Evolutionary conservation across 2,329 filamentous ascomycete genomes (phyloP).

Genomic region (Leptodontidium sp.): DNA sequence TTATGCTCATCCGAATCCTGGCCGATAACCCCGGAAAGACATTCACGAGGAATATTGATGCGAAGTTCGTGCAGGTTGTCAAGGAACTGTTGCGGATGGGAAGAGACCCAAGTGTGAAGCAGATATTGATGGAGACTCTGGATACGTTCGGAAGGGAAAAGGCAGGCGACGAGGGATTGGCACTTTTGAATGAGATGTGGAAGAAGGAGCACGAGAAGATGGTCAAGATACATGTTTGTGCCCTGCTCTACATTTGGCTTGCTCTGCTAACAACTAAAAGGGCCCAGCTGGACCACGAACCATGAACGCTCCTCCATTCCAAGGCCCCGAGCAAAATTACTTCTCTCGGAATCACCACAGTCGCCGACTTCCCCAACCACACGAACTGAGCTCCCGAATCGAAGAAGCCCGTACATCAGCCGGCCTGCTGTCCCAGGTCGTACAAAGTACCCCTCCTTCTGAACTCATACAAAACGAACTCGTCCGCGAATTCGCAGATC

Average conservation of each 20-base stretch:
- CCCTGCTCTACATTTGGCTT: neutral
- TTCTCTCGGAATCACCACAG: conserved; percentile 61
- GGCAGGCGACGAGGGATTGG: conserved; percentile 75
- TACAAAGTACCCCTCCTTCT: conserved; percentile 80
- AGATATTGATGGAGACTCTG: conserved; percentile 87
- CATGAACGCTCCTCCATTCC: conserved; percentile 54
- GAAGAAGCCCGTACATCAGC: conserved; percentile 92
- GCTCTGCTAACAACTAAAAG: conserved; percentile 32
- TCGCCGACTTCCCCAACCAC: conserved; percentile 66
- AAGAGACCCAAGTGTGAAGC: conserved; percentile 78
- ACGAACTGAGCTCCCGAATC: conserved; percentile 82
- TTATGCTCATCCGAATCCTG: conserved; percentile 94
- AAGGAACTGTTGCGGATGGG: conserved; percentile 78
- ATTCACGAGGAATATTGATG: conserved; percentile 91
- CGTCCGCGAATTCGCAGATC: conserved; percentile 88
- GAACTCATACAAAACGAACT: conserved; percentile 87
- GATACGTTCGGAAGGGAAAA: conserved; percentile 75
- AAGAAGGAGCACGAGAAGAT: conserved; percentile 78
- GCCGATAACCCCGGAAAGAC: conserved; percentile 88
- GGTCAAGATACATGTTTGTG: conserved; percentile 55
- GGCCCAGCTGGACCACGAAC: conserved; percentile 48
- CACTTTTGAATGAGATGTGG: conserved; percentile 84
- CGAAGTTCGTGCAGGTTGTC: conserved; percentile 79
- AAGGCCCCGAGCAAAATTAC: conserved; percentile 62
- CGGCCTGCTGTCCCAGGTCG: conserved; percentile 89